A percentile compares a stretch with the other conserved stretches of the same genome.
Evolutionary conservation across 2,329 filamentous ascomycete genomes (phyloP).

Genomic region (Pestalotiopsis sp.): DNA sequence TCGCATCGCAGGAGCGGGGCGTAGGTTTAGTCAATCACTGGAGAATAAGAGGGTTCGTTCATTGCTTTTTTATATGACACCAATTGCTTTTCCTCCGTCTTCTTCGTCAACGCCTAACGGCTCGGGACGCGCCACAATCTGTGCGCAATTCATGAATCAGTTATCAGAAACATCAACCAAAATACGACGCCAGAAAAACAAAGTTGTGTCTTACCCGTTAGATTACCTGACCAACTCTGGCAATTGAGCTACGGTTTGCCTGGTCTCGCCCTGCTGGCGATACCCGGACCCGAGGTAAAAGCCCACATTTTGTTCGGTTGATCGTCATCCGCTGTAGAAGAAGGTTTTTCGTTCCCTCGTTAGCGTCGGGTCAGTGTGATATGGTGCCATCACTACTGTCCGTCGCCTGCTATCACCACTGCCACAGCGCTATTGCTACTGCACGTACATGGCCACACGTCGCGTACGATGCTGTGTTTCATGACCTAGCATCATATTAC

Average conservation of each 20-base stretch:
- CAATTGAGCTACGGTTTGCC: background rate
- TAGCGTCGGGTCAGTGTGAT: background rate
- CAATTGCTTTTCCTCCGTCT: background rate
- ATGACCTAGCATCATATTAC: background rate
- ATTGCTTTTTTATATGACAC: background rate
- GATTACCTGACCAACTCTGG: background rate
- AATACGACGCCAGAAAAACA: background rate
- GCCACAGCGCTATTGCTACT: background rate
- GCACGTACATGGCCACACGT: no score
- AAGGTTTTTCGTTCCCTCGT: background rate
- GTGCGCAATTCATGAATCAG: background rate
- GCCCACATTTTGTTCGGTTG: background rate
- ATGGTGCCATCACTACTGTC: background rate
- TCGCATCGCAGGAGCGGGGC: background rate
- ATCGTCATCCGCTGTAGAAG: background rate
- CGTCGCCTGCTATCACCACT: background rate
- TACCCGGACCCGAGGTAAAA: background rate
- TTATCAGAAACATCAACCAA: background rate
- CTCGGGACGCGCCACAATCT: background rate
- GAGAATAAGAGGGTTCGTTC: background rate
- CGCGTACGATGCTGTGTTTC: background rate
- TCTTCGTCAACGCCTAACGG: background rate
- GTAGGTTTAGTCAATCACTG: background rate
- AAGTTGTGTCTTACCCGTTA: background rate
- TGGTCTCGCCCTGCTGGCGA: background rate